Base-by-base conservation (phyloP, 225 moss, liverwort and hornwort genomes). In the Bryum argenteum region DNA sequence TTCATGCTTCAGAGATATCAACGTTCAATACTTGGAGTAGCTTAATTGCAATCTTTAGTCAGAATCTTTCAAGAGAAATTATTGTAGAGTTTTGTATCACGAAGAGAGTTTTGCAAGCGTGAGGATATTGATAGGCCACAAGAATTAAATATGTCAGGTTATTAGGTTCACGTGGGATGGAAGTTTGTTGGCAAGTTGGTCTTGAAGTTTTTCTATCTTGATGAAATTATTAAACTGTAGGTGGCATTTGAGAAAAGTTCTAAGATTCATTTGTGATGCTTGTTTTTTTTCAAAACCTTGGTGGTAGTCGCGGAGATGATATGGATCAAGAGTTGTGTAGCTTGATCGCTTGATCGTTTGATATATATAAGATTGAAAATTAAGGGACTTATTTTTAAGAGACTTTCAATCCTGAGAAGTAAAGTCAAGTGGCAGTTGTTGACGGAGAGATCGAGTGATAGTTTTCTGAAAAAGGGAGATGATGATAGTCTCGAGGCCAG, bases 401-500 rank as follows among this genome's bases (percentile, higher is more conserved):
- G 88, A 77, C 84, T 72, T 84, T 74, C 21, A 87, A 87, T n/a
- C n/a, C n/a, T n/a, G 42, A 80, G 82, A 74, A 77, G 72, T 26
- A 89, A 89, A 81, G 82, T 91, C 22, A 84, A 72, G 75, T 91
- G 91, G 91, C 89, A 89, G 73, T 66, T 77, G 48, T 61, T 91
- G 68, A 82, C 79, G 7, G 89, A 87, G 52, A 81, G 70, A 62
- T 84, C 91, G 22, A 82, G 82, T 20, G 84, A 84, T 71, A 70
- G 82, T 40, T 89, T 89, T 65, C 71, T 91, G 71, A 91, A 89
- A 71, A 86, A 84, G 77, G 83, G 91, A 73, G 89, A 81, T 66
- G 91, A 91, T 58, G 65, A 78, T 69, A 89, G 91, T 69, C 71
- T 91, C 75, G 91, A 91, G 76, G 84, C 84, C 52, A 86, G 91